A percentile compares a stretch with the other conserved stretches of the same genome.
Evolutionary conservation across 2,329 filamentous ascomycete species (phyloP).

Genomic region (Epichloe amarillans): DNA sequence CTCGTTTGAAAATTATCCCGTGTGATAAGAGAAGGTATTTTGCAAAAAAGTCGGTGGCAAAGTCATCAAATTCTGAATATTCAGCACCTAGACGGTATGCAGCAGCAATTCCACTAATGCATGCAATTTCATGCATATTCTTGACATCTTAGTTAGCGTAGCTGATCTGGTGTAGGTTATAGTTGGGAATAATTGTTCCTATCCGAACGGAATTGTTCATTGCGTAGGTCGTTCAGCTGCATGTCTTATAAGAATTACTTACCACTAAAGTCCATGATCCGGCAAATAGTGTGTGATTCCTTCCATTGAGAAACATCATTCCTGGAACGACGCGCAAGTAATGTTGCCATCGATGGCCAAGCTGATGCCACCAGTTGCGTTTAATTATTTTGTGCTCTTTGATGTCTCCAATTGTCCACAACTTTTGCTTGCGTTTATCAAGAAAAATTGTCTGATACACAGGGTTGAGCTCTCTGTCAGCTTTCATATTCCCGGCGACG

Average conservation of each 20-base stretch:
- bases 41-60: constrained; percentile 32
- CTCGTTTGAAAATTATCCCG: constrained; percentile 24
- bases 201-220: too few relatives aligned
- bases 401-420: constrained; percentile 49
- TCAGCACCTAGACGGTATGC: constrained; percentile 54
- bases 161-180: not conserved
- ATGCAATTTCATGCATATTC: constrained; percentile 59
- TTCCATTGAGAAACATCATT: constrained; percentile 59
- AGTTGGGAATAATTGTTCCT: not conserved
- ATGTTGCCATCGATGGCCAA: constrained; percentile 51
- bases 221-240: not conserved
- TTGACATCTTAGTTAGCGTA: constrained; percentile 11
- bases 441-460: constrained; percentile 60
- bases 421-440: constrained; percentile 39
- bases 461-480: constrained; percentile 32
- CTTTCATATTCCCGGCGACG: constrained; percentile 22
- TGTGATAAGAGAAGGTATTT: constrained; percentile 34
- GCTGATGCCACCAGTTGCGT: constrained; percentile 55
- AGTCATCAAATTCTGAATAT: constrained; percentile 47
- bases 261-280: constrained; percentile 58
- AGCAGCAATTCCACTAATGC: constrained; percentile 57
- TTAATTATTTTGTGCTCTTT: constrained; percentile 45
- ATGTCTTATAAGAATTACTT: constrained; percentile 9
- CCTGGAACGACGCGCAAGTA: constrained; percentile 54
- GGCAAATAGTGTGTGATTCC: constrained; percentile 48